Base-by-base conservation (phyloP, 2,329 filamentous ascomycete species). In the Ophiostoma sp. region DNA sequence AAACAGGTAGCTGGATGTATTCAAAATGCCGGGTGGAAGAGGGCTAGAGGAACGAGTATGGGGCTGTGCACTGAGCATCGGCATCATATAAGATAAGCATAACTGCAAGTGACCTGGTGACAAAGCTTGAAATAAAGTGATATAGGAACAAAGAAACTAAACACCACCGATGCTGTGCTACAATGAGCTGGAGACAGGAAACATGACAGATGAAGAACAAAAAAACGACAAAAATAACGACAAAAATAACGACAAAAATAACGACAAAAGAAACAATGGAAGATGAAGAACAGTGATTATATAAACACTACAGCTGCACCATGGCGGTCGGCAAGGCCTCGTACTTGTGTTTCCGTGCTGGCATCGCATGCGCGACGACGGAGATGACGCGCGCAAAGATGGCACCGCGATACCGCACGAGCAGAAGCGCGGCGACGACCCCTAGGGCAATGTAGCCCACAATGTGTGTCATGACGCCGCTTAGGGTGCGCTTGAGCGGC, bases 261-360 rank as follows among this genome's bases (percentile, higher is more conserved):
- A 45, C 40, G 9, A 60, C 45, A 60, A 16, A 16, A 45, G 36
- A 65, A 52, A 27, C 0, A 65, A 55, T 49, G 40, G 38, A 27
- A 27, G 27, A 27, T 2, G 27, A 27, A 27, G 27, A 27, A 27
- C 27, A 27, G 27, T 27, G 27, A 27, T 27, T 27, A 27, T 27
- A n/a, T 49, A 5, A 14, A 1, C n/a, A 36, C 16, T 44, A 63
- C 27, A 67, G n/a, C 60, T 66, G 45, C 64, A 27, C 47, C n/a
- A 60, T 67, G 36, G 66, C 45, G 38, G 58, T 67, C 36, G 66
- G 66, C 66, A 64, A n/a, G 1, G 66, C 58, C 45, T 67, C 66
- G 38, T 67, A 67, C 58, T 41, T 11, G 44, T 67, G 38, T 12
- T 38, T 64, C 60, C 66, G 45, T 1, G 60, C n/a, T n/a, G 45